These are phyloP conservation scores for Buddleja alternifolia DNA, from an alignment of 257 asterid species.

Conservation along the genomic window DNA sequence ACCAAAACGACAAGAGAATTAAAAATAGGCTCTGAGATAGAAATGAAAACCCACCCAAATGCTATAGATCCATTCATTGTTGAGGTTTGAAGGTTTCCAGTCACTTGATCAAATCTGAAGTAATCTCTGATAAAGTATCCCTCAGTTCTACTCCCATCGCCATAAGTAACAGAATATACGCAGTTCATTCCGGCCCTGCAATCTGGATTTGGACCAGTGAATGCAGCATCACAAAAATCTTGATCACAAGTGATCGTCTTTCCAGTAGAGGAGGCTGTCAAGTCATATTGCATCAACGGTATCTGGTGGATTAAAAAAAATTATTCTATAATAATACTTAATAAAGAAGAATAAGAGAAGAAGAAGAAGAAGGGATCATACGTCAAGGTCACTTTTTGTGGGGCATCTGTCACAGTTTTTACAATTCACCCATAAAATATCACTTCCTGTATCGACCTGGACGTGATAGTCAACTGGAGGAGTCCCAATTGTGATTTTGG, in stretches of 20 bases:
- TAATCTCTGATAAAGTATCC: constrained; percentile 83
- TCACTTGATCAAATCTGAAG: constrained; percentile 70
- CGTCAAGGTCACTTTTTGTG: constrained; percentile 76
- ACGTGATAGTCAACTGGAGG: constrained; percentile 92
- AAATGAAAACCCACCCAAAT: constrained; percentile 75
- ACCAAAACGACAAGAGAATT: constrained; percentile 18
- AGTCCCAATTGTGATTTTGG: constrained; percentile 82
- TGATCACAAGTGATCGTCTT: constrained; percentile 68
- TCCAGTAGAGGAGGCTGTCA: constrained; percentile 76
- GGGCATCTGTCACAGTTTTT: constrained; percentile 83
- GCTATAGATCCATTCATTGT: constrained; percentile 79
- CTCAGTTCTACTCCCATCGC: constrained; percentile 88
- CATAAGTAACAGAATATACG: constrained; percentile 79
- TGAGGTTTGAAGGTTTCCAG: constrained; percentile 76
- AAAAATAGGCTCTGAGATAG: constrained; percentile 23
- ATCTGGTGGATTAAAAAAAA: constrained; percentile 53
- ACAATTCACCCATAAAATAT: constrained; percentile 95
- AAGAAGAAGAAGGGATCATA: constrained; percentile 37
- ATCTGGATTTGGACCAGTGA: constrained; percentile 51
- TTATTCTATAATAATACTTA: background rate
- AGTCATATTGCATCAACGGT: constrained; percentile 71
- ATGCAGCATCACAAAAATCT: constrained; percentile 68
- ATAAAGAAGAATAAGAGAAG: background rate
- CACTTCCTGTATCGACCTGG: constrained; percentile 99
- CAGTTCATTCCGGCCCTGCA: constrained; percentile 79